These are phyloP conservation scores for Phialemoniopsis sp. DNA, from an alignment of 2,329 filamentous ascomycete genomes.

Conservation along the genomic window DNA sequence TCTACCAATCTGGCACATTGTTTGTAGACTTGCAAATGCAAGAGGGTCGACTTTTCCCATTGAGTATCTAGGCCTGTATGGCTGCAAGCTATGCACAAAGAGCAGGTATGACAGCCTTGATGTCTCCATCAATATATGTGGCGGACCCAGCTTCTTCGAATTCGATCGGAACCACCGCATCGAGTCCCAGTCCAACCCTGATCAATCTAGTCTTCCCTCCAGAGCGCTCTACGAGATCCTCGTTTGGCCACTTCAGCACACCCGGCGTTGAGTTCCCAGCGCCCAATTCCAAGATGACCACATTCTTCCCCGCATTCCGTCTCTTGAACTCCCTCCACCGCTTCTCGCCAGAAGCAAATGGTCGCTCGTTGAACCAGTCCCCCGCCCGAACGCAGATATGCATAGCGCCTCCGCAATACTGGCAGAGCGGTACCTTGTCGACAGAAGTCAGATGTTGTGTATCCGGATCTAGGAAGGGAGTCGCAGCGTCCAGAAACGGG, in stretches of 20 bases:
- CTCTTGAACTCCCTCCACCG: slow-evolving; percentile 8
- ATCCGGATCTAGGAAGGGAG: slow-evolving; percentile 12
- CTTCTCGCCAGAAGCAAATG: slow-evolving; percentile 9
- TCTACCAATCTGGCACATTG: no score
- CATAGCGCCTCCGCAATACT: slow-evolving; percentile 11
- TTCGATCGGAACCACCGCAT: slow-evolving; percentile 8
- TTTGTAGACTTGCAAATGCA: no score
- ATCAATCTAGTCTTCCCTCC: slow-evolving; percentile 9
- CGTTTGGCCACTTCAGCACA: slow-evolving; percentile 12
- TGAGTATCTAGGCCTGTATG: no score
- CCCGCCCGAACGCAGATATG: slow-evolving; percentile 13
- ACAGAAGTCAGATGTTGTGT: slow-evolving; percentile 13
- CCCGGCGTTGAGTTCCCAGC: slow-evolving; percentile 13
- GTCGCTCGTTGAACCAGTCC: slow-evolving; percentile 12
- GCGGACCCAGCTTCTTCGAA: slow-evolving; percentile 9
- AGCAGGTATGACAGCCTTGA: slow-evolving; percentile 4
- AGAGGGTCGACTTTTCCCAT: no score
- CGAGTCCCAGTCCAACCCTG: slow-evolving; percentile 11
- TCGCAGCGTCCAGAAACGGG: slow-evolving; percentile 15
- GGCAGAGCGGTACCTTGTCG: slow-evolving; percentile 9
- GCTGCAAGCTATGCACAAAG: no score
- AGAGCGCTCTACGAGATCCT: slow-evolving; percentile 7
- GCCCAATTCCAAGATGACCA: slow-evolving; percentile 12
- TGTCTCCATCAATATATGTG: slow-evolving; percentile 11
- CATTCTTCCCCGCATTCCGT: slow-evolving; percentile 1